A percentile compares a stretch with the other conserved stretches of the same genome.
Conservation (phyloP, 164 flowering plant species). For the Tetracentron sinense region DNA sequence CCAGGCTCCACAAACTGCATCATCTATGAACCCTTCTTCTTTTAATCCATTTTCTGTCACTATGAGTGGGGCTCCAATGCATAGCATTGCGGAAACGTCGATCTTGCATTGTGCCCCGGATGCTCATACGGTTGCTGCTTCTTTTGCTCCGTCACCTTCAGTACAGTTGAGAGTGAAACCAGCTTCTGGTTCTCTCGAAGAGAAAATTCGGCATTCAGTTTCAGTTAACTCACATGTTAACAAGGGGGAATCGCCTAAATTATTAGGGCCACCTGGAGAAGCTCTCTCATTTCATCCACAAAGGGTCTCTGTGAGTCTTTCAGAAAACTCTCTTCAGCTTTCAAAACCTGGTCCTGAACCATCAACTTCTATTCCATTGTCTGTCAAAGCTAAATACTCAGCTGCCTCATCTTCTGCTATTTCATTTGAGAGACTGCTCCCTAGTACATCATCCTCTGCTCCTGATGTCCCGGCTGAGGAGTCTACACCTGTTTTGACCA, state of each 20-base stretch:
- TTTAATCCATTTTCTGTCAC: constrained; percentile 24
- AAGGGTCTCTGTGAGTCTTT: constrained; percentile 24
- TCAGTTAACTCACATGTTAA: constrained; percentile 26
- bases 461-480: constrained; percentile 27
- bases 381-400: constrained; percentile 22
- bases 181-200: constrained; percentile 30
- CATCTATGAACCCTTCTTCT: constrained; percentile 35
- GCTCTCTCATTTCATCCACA: constrained; percentile 16
- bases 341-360: constrained; percentile 29
- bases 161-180: constrained; percentile 49
- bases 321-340: constrained; percentile 23
- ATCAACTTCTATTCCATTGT: constrained; percentile 15
- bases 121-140: constrained; percentile 21
- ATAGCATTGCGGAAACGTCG: constrained; percentile 23
- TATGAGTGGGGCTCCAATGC: constrained; percentile 30
- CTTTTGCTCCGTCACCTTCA: constrained; percentile 23
- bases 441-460: constrained; percentile 15
- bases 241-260: constrained; percentile 39
- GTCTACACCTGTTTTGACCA: constrained; percentile 18
- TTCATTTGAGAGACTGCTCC: constrained; percentile 12
- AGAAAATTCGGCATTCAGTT: constrained; percentile 28
- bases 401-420: constrained; percentile 16
- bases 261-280: constrained; percentile 27
- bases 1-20: constrained; percentile 38
- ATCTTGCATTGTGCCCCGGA: constrained; percentile 31